Evolutionary conservation across 2,329 filamentous ascomycete genomes (phyloP), one percentile per base, ranked within the genome.

Genomic region (Beauveria scarabaeidicola): DNA sequence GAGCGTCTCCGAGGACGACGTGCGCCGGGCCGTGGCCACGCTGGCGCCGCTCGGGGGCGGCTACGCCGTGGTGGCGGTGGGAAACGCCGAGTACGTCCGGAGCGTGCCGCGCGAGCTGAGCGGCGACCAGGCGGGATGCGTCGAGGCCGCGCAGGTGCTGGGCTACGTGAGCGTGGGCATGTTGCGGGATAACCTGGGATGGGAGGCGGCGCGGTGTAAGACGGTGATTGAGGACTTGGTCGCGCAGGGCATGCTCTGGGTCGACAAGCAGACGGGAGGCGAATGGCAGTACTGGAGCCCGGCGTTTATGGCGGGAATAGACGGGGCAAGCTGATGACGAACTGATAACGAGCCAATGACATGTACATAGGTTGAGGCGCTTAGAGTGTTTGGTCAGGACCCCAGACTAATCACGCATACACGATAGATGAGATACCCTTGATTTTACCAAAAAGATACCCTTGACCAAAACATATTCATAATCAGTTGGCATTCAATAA

Each of bases 231-330:
- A 97, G 63, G 94, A 99, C 72, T 76, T 99, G 38, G 80, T 97
- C 55, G 86, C 87, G 0, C 91, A 95, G 68, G 91, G 91, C 56
- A 83, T 99, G 77, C 84, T 99, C 15, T 99, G 94, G 94, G 85
- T 97, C 6, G 94, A 99, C 73, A 85, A 84, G 65, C 91, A 97
- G 75, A 86, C 76, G 10, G 80, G 83, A 9, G 72, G 70, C 19
- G 93, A 97, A 75, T 91, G 87, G 73, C 92, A 97, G 73, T 99
- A 97, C 68, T 99, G 94, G 94, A 90, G 85, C 61, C 90, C 90
- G 0, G 85, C 87, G 0, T 90, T 89, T 62, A 90, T 92, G 78
- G 71, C 78, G 2, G 77, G 78, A 44, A 66, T 69, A 17, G 72
- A 70, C 13, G 64, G 43, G 5, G 47, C 27, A 5, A 52, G 10